Percentiles rank a stretch among this genome's conserved stretches.
phyloP scores from a whole-genome alignment of 1,139 yeast species.

The Groenewaldozyma sp. region DNA sequence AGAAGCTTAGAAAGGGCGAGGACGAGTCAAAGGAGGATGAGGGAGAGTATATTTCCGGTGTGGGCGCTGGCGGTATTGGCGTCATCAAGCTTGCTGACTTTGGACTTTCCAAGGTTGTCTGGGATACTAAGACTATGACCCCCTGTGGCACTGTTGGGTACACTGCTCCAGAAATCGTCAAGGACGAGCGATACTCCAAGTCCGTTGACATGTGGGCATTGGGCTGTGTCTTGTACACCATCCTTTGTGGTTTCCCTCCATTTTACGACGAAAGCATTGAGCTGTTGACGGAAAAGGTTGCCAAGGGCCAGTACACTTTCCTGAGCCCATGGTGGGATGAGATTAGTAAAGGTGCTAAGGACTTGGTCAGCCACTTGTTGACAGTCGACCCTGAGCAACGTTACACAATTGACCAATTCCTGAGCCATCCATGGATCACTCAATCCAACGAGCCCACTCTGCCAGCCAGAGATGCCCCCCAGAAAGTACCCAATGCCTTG shows the following conservation, averaged over 20 bases:
- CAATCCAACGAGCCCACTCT: slow-evolving; percentile 24
- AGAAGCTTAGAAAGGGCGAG: slow-evolving; percentile 57
- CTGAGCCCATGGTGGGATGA: slow-evolving; percentile 98
- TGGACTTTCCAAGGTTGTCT: slow-evolving; percentile 80
- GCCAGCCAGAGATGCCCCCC: slow-evolving; percentile 14
- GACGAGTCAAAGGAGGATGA: slow-evolving; percentile 76
- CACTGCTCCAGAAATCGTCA: slow-evolving; percentile 92
- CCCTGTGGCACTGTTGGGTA: slow-evolving; percentile 90
- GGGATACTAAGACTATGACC: slow-evolving; percentile 60
- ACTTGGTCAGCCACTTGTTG: slow-evolving; percentile 62
- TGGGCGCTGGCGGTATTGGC: slow-evolving; percentile 91
- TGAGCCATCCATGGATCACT: slow-evolving; percentile 78
- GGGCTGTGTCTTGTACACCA: slow-evolving; percentile 85
- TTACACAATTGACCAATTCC: slow-evolving; percentile 67
- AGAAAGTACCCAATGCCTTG: slow-evolving; percentile 5
- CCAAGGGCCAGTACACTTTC: slow-evolving; percentile 74
- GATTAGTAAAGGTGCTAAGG: slow-evolving; percentile 67
- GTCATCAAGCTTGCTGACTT: slow-evolving; percentile 82
- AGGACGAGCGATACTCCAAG: slow-evolving; percentile 76
- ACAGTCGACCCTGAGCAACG: slow-evolving; percentile 77
- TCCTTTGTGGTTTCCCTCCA: slow-evolving; percentile 93
- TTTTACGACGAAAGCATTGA: slow-evolving; percentile 85
- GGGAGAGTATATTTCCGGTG: slow-evolving; percentile 64
- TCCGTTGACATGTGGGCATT: slow-evolving; percentile 95
- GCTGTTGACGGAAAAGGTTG: slow-evolving; percentile 71